Conservation (phyloP, 192 early-diverging fungal genomes). For the Coemansia asiatica region DNA sequence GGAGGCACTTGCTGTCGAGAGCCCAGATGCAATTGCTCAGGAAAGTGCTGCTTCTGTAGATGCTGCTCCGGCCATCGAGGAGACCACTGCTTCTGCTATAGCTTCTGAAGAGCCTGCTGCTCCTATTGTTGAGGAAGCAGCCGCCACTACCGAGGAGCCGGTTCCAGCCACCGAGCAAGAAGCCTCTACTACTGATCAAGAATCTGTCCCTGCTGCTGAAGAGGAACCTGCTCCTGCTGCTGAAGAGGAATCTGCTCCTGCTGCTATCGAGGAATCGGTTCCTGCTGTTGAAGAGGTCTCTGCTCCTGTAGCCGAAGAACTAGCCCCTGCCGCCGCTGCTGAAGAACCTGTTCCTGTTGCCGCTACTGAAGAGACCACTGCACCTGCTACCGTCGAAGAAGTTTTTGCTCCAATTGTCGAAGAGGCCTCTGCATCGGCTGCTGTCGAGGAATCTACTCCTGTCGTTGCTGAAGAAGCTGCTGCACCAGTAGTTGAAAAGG, state of each 20-base stretch:
- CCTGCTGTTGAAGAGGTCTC: not conserved
- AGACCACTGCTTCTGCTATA: not conserved
- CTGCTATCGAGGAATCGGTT: not conserved
- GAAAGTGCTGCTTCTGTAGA: constrained; percentile 10
- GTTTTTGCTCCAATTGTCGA: not conserved
- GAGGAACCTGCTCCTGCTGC: not conserved
- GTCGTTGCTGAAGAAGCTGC: not conserved
- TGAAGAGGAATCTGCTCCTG: not conserved
- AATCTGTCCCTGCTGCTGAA: not conserved
- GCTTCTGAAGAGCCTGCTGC: constrained; percentile 9
- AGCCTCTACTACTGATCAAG: constrained; percentile 7
- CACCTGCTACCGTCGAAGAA: not conserved
- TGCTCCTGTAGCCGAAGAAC: not conserved
- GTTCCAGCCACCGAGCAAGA: constrained; percentile 10
- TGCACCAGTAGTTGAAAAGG: constrained; percentile 1
- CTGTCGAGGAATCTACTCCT: not conserved
- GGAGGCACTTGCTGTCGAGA: constrained; percentile 1
- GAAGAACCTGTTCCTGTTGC: constrained; percentile 4
- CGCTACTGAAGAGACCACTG: not conserved
- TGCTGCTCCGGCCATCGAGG: not conserved
- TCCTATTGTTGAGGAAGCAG: not conserved
- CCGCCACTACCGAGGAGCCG: not conserved
- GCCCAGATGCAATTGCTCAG: not conserved
- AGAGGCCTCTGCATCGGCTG: not conserved
- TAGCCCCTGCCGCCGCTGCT: constrained; percentile 13